Base-by-base conservation (phyloP, 495 filamentous ascomycete species). In the Neurospora intermedia region DNA sequence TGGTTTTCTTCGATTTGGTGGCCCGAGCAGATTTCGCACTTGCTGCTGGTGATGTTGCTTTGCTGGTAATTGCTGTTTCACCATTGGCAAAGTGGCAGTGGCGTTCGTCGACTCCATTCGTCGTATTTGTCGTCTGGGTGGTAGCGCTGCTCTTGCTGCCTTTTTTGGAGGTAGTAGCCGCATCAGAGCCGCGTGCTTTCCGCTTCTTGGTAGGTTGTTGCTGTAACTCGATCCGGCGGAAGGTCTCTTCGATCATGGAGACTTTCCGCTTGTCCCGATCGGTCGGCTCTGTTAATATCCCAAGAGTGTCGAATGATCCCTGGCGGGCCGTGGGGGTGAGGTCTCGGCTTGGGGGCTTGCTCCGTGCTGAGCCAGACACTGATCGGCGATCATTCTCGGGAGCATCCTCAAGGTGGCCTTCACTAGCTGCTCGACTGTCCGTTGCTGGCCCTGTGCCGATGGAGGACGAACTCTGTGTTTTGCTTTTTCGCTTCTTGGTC, bases 261-360 rank as follows among this genome's bases (percentile, higher is more conserved):
- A 97, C 88, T 78, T 98, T 98, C 48, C 93, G 88, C 80, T 92
- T 92, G 76, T 98, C 94, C 18, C 94, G 89, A 73, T 91, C 93
- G 6, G 94, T 96, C 6, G 93, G 85, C 77, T 93, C 93, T 3
- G 83, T 76, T 82, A 89, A 69, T 82, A 85, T 82, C 77, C 87
- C 76, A 69, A 84, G 74, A 69, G 77, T 85, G 75, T 81, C 86
- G 73, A 80, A 87, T 76, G 82, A 88, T 72, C 82, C 87, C 76
- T 83, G 84, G 4, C 86, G 83, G 42, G 84, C 83, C 4, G 84
- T 82, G 1, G 93, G 94, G 8, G 93, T 96, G 78, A 93, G 83
- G 76, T 97, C 94, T 54, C 94, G 92, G 79, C 94, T 97, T 4
- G 84, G 88, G 31, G 91, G 88, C 73, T 93, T 94, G 74, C 89